Base-by-base conservation (phyloP, 2,329 filamentous ascomycete genomes). In the Zasmidium citrigriseum region DNA sequence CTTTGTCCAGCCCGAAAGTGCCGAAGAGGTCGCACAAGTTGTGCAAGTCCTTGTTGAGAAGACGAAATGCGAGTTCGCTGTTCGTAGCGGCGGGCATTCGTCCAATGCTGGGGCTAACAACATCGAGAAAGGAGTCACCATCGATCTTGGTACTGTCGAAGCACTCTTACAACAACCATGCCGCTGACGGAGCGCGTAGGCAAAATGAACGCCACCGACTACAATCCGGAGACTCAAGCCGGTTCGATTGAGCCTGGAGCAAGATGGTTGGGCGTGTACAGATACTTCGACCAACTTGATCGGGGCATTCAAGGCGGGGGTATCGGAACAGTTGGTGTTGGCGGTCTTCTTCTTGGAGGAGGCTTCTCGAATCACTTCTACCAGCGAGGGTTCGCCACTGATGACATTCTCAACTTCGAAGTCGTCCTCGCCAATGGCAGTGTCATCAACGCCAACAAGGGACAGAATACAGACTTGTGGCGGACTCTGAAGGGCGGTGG, bases 321-420 rank as follows among this genome's bases (percentile, higher is more conserved):
- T 3, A 54, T 25, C 47, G 52, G 52, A 4, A 12, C 29, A 23
- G 52, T 54, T 7, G 52, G 52, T n/a, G 52, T 46, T 16, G 52
- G 52, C n/a, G 52, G 52, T n/a, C 52, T 54, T 3, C 20, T 29
- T 10, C 11, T 48, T 4, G 52, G 52, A 3, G 73, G 81, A 24
- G 82, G 82, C 11, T 76, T 82, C 23, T 80, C 79, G 1, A 82
- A 75, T 69, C 78, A 81, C 64, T 75, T 77, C 1, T 74, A 75
- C 0, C 69, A 68, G 0, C 68, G 76, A 61, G 84, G 83, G 7
- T 83, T 80, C 70, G 80, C 76, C 23, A 78, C 77, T 54, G 82
- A 67, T 27, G 60, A 54, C 16, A 46, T 67, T 7, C 48, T 60
- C 23, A 56, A 59, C 24, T 63, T 82, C 54, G 81, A 52, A 24